phyloP scores from a whole-genome alignment of 352 stramenopile species.

The Globisporangium emineosum region DNA sequence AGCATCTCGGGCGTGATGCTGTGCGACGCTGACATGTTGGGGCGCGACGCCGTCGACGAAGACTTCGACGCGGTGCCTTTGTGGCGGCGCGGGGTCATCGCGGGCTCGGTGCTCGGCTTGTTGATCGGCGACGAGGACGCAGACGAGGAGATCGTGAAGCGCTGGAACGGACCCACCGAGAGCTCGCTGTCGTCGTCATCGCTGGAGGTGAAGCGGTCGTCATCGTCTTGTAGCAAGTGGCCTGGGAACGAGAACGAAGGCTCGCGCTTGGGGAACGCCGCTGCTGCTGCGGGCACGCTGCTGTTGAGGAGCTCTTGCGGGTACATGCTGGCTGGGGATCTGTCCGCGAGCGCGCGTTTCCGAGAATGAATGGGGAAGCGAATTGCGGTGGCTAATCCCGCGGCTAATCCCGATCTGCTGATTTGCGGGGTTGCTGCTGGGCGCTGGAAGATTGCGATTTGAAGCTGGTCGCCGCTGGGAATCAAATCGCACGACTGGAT shows the following conservation, averaged over 20 bases:
- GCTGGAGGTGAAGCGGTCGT: neutral
- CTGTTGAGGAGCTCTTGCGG: neutral
- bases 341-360: neutral
- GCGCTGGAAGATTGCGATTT: neutral
- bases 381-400: neutral
- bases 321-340: neutral
- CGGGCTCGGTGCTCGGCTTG: neutral
- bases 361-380: neutral
- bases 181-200: neutral
- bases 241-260: neutral
- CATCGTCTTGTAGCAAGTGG: neutral
- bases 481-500: neutral
- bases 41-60: slow-evolving; percentile 16
- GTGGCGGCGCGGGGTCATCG: slow-evolving; percentile 24
- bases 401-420: neutral
- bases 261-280: neutral
- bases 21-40: slow-evolving; percentile 72
- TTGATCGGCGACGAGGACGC: neutral
- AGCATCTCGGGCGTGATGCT: slow-evolving; percentile 83
- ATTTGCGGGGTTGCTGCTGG: neutral
- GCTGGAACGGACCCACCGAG: slow-evolving; percentile 4
- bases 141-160: slow-evolving; percentile 9
- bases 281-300: neutral
- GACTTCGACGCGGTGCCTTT: neutral
- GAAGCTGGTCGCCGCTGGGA: neutral